Conservation (phyloP, 169 alveolate genomes). For the Eimeria mitis region DNA sequence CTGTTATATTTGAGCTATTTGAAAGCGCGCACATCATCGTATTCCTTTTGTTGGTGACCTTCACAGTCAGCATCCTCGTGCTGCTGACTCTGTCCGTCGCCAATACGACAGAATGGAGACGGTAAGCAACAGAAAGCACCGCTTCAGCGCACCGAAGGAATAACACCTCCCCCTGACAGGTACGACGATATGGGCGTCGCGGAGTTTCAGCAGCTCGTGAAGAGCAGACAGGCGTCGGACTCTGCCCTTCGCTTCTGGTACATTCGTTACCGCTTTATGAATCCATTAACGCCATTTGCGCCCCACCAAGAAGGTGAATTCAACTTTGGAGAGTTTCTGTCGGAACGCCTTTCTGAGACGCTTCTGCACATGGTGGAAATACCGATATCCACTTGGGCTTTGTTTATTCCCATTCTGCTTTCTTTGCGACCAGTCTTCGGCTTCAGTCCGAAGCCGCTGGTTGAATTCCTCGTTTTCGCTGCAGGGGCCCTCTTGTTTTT, state of each 20-base stretch:
- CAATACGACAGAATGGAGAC: constrained; percentile 35
- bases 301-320: constrained; percentile 68
- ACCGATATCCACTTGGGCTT: constrained; percentile 69
- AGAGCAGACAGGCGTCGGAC: constrained; percentile 19
- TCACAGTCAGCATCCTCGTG: constrained; percentile 4
- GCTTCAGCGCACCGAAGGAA: neutral
- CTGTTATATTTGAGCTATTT: constrained; percentile 75
- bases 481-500: constrained; percentile 56
- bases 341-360: constrained; percentile 60
- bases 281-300: constrained; percentile 69
- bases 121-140: constrained; percentile 14
- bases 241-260: constrained; percentile 61
- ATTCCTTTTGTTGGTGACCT: constrained; percentile 66
- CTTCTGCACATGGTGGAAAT: constrained; percentile 59
- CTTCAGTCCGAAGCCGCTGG: constrained; percentile 52
- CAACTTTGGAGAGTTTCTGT: constrained; percentile 75
- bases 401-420: constrained; percentile 56
- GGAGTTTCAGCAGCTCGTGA: constrained; percentile 58
- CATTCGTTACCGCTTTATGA: constrained; percentile 55
- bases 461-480: constrained; percentile 41
- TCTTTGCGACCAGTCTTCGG: constrained; percentile 73
- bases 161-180: constrained; percentile 3
- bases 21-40: constrained; percentile 77
- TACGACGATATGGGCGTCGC: constrained; percentile 29
- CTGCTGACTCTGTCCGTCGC: constrained; percentile 23